Conservation (phyloP, 2,329 filamentous ascomycete genomes). For the Epichloe sp. region DNA sequence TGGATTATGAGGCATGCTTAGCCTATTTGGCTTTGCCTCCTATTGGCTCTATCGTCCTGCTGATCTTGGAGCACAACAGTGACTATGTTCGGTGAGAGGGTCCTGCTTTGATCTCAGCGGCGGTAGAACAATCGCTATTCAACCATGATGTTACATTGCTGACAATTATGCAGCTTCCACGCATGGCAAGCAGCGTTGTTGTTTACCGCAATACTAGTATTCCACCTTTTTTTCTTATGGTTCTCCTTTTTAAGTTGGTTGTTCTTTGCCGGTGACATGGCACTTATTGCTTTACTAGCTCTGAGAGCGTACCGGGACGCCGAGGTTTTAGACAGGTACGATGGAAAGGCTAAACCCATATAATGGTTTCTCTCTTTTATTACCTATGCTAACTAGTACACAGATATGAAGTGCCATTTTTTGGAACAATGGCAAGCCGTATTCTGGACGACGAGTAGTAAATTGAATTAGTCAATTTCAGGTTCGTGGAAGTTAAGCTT, state of each 20-base stretch:
- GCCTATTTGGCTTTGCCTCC: slow-evolving; percentile 82
- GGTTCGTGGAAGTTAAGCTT: neutral
- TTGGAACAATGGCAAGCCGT: slow-evolving; percentile 73
- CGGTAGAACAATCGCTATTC: neutral
- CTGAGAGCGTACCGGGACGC: slow-evolving; percentile 76
- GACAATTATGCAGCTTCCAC: slow-evolving; percentile 54
- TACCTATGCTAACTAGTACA: neutral
- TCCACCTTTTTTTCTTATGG: slow-evolving; percentile 82
- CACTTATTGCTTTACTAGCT: slow-evolving; percentile 62
- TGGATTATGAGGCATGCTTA: slow-evolving; percentile 82
- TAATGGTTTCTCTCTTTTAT: too few species aligned
- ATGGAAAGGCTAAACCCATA: neutral
- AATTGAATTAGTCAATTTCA: neutral
- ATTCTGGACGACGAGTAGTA: slow-evolving; percentile 72
- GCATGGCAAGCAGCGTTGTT: slow-evolving; percentile 87
- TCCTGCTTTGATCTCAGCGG: neutral
- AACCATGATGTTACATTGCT: slow-evolving; percentile 4
- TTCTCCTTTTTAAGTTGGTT: slow-evolving; percentile 74
- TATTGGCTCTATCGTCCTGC: slow-evolving; percentile 67
- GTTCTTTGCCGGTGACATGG: slow-evolving; percentile 63
- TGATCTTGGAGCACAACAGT: slow-evolving; percentile 85
- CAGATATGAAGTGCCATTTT: slow-evolving; percentile 76
- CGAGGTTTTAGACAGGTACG: slow-evolving; percentile 48
- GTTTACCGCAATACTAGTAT: slow-evolving; percentile 59
- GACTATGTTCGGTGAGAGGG: slow-evolving; percentile 75